These are phyloP conservation scores for Cryphonectria parasitica DNA, from an alignment of 2,329 filamentous ascomycete species.

Conservation along the genomic window DNA sequence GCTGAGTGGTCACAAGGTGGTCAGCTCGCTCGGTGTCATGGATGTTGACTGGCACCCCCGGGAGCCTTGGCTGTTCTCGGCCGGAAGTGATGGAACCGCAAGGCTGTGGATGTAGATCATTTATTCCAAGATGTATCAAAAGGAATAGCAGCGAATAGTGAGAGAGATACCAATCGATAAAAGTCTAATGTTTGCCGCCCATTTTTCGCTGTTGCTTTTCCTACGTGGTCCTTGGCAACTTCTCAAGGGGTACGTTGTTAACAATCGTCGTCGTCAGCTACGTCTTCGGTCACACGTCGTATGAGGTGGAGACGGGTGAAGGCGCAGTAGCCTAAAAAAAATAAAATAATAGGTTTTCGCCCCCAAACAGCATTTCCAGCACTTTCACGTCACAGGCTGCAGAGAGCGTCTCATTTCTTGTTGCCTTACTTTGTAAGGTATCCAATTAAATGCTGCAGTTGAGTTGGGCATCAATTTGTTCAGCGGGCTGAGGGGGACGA, in stretches of 20 bases:
- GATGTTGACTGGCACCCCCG: constrained; percentile 95
- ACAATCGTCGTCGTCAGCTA: neutral
- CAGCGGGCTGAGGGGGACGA: neutral
- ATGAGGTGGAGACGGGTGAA: too few relatives aligned
- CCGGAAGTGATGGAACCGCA: constrained; percentile 90
- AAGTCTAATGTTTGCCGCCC: neutral
- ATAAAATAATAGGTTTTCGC: too few relatives aligned
- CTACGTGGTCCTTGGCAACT: neutral
- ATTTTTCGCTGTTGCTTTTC: neutral
- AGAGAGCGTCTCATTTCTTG: neutral
- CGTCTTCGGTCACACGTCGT: neutral
- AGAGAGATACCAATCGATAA: constrained; percentile 25
- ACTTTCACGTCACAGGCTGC: neutral
- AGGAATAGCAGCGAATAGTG: constrained; percentile 9
- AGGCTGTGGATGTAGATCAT: constrained; percentile 77
- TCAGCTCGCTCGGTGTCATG: constrained; percentile 84
- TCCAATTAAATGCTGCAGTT: neutral
- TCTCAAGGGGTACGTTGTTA: neutral
- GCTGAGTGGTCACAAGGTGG: constrained; percentile 85
- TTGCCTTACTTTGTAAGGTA: neutral
- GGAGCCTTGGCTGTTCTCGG: constrained; percentile 93
- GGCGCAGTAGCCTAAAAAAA: too few relatives aligned
- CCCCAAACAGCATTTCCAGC: neutral
- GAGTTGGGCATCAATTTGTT: neutral
- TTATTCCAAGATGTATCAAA: neutral